Conservation (phyloP, 805 yeast genomes). For the Maudiozyma barnettii region DNA sequence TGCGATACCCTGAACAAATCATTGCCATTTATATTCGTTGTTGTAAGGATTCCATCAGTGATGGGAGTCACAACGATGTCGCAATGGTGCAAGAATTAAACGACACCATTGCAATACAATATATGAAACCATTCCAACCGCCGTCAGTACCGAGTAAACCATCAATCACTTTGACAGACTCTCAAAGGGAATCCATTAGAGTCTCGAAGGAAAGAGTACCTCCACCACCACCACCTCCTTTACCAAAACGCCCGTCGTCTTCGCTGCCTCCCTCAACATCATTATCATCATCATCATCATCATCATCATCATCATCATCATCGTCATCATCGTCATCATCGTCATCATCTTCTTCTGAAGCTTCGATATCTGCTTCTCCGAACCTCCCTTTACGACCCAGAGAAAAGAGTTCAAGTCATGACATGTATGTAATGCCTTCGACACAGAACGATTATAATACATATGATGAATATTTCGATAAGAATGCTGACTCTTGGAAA, state of each 20-base stretch:
- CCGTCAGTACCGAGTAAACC: constrained; percentile 11
- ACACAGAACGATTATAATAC: constrained; percentile 24
- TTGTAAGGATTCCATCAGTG: constrained; percentile 60
- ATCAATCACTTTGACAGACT: constrained; percentile 15
- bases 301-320: too few relatives aligned
- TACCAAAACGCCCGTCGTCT: constrained; percentile 1
- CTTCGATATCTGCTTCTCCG: too few relatives aligned
- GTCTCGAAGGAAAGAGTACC: neutral
- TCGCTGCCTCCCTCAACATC: neutral
- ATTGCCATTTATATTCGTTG: constrained; percentile 73
- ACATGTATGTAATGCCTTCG: constrained; percentile 16
- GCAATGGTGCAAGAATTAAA: constrained; percentile 26
- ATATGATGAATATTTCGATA: constrained; percentile 32
- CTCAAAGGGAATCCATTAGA: constrained; percentile 5
- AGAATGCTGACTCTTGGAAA: constrained; percentile 48
- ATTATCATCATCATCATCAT: too few relatives aligned
- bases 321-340: too few relatives aligned
- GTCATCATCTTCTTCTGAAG: too few relatives aligned
- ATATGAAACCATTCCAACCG: constrained; percentile 12
- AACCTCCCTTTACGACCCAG: neutral
- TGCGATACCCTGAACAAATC: constrained; percentile 50
- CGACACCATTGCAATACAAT: constrained; percentile 10
- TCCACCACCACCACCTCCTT: constrained; percentile 2
- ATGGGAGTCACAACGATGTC: constrained; percentile 31
- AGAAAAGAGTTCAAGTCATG: neutral